Base-by-base conservation (phyloP, 495 filamentous ascomycete species). In the Talaromyces proteolyticus region DNA sequence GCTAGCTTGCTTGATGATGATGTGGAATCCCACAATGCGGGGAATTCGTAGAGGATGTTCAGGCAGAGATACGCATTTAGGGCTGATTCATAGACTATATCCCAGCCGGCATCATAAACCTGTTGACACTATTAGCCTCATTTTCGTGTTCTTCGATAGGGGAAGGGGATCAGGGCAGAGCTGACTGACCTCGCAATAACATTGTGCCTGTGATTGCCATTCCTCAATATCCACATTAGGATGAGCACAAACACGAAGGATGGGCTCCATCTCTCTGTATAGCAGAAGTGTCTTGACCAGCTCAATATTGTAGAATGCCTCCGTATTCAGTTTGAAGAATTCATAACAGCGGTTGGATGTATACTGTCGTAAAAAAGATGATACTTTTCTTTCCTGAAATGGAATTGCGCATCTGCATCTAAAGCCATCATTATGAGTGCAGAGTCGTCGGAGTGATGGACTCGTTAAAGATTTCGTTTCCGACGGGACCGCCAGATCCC, bases 231-330 rank as follows among this genome's bases (percentile, higher is more conserved):
- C 36, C 4, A 53, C 40, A 3, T 49, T 43, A 8, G 54, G 57
- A 46, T 55, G 52, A 4, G 45, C 45, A 37, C 59, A 59, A 16
- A 42, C 22, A 2, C 54, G 54, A 0, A 62, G 37, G 19, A 62
- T 45, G 2, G 57, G 21, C 4, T 57, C 54, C 54, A 62, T 62
- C 42, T 62, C 54, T 4, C 57, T 57, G 19, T 57, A 47, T 2
- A 62, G 16, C 16, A 62, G n/a, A 4, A 62, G 42, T 1, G 59
- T 59, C 20, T 57, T 55, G 12, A 60, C 47, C 6, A 62, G 7
- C 47, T 62, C 44, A 10, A 62, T 17, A 22, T 60, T 59, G n/a
- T 51, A 59, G 26, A 59, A 57, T 7, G 37, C 54, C 0, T 42
- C 56, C 14, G 6, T 8, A 5, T 55, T 57, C 1, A 12, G 6